These are phyloP conservation scores for Malassezia slooffiae DNA, from an alignment of 1,284 basidiomycete genomes.

Conservation along the genomic window DNA sequence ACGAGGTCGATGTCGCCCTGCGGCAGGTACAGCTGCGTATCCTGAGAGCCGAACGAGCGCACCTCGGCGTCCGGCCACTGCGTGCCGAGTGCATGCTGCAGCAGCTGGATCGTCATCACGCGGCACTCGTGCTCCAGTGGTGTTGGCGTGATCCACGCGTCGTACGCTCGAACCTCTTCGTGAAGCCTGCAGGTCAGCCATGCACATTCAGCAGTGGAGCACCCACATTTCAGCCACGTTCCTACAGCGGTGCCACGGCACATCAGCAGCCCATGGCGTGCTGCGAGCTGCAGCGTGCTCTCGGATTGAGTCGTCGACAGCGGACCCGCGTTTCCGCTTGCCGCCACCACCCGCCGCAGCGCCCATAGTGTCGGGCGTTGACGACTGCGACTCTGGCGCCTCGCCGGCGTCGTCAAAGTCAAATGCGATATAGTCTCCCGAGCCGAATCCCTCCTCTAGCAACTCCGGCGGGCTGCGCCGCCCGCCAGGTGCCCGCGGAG, in stretches of 20 bases:
- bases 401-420: slow-evolving; percentile 19
- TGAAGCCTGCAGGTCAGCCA: slow-evolving; percentile 19
- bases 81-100: slow-evolving; percentile 58
- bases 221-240: slow-evolving; percentile 55
- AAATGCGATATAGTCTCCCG: slow-evolving; percentile 34
- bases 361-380: slow-evolving; percentile 8
- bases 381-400: not conserved
- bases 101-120: slow-evolving; percentile 62
- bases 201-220: not conserved
- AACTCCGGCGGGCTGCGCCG: not conserved
- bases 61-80: slow-evolving; percentile 72
- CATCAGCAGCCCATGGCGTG: slow-evolving; percentile 67
- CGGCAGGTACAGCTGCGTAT: slow-evolving; percentile 87
- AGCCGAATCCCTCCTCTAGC: slow-evolving; percentile 2
- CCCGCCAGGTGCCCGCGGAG: slow-evolving; percentile 1
- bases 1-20: slow-evolving; percentile 59
- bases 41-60: slow-evolving; percentile 80
- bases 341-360: no score
- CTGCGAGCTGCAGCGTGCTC: slow-evolving; percentile 55
- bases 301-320: slow-evolving; percentile 51
- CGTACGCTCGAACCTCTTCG: slow-evolving; percentile 55
- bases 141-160: slow-evolving; percentile 76
- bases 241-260: slow-evolving; percentile 65
- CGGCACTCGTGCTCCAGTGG: slow-evolving; percentile 73
- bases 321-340: slow-evolving; percentile 31